Base-by-base conservation (phyloP, 768 basidiomycete genomes). In the Suillus weaverae region DNA sequence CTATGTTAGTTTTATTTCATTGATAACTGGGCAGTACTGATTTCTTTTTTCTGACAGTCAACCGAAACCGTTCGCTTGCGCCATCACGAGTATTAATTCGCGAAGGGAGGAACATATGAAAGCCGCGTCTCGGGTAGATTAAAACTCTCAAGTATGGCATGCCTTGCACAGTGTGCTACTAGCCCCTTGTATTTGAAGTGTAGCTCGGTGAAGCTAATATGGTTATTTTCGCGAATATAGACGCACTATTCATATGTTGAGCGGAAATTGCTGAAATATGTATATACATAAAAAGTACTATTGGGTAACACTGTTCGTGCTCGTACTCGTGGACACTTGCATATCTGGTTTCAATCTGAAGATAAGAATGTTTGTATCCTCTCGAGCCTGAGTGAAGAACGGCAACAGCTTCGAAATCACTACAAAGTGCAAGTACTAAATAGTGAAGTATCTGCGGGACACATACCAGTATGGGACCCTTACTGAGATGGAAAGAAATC, bases 211-310 rank as follows among this genome's bases (percentile, higher is more conserved):
- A 44, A 20, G 46, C n/a, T 26, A 13, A 22, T 16, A 18, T 69
- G 88, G 83, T 50, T 41, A 22, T 8, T 60, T 9, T 51, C 4
- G 35, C 38, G 18, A 61, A 44, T 67, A 36, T 70, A 63, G 57
- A 32, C 60, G 61, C 59, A 61, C 38, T 33, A 62, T 26, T 46
- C 61, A 69, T 18, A 72, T 14, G 48, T 66, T 60, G 38, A 89
- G 10, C 85, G 81, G 67, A 90, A 92, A 62, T 72, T 92, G 63
- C 71, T 92, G 67, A 84, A 79, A 72, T 92, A 85, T 69, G 82
- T 82, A 32, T 75, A 26, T 26, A 26, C n/a, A n/a, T 26, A 1
- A 26, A 26, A 26, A 26, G 1, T 26, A 26, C 26, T 91, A 7
- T 74, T 91, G 65, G 83, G 87, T 57, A 70, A 85, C 26, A 20